These are phyloP conservation scores for Rhinocladiella mackenziei DNA, from an alignment of 2,329 filamentous ascomycete species.

Conservation along the genomic window DNA sequence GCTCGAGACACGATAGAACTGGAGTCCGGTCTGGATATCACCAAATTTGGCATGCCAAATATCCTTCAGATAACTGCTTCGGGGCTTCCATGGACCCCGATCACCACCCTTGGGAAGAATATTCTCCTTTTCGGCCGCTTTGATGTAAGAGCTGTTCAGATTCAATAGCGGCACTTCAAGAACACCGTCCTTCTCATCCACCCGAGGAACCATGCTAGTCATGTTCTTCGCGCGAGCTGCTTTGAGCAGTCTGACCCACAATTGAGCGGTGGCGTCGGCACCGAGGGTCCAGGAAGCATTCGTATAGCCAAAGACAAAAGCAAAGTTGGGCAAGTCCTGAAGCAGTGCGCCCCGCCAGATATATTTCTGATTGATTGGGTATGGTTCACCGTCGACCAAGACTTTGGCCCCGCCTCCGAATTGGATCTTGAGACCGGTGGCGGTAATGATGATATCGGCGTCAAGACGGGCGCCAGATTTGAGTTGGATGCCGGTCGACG, in stretches of 20 bases:
- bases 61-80: conserved; percentile 40
- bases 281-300: conserved; percentile 46
- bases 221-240: conserved; percentile 19
- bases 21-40: conserved; percentile 21
- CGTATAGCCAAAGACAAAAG: conserved; percentile 43
- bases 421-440: conserved; percentile 43
- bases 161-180: conserved; percentile 33
- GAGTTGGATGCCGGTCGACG: conserved; percentile 47
- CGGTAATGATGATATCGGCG: conserved; percentile 44
- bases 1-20: conserved; percentile 23
- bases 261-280: conserved; percentile 41
- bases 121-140: conserved; percentile 31
- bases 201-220: conserved; percentile 18
- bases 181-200: conserved; percentile 15
- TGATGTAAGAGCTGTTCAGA: conserved; percentile 42
- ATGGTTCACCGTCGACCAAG: conserved; percentile 37
- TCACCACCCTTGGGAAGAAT: conserved; percentile 39
- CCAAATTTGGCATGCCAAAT: conserved; percentile 39
- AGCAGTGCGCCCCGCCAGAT: conserved; percentile 45
- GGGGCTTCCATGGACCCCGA: conserved; percentile 39
- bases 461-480: conserved; percentile 39
- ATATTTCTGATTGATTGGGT: conserved; percentile 36
- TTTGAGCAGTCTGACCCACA: conserved; percentile 39
- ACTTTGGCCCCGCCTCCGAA: conserved; percentile 38
- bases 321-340: conserved; percentile 43